Conservation (phyloP, 352 stramenopile species). For the Plasmopara halstedii region DNA sequence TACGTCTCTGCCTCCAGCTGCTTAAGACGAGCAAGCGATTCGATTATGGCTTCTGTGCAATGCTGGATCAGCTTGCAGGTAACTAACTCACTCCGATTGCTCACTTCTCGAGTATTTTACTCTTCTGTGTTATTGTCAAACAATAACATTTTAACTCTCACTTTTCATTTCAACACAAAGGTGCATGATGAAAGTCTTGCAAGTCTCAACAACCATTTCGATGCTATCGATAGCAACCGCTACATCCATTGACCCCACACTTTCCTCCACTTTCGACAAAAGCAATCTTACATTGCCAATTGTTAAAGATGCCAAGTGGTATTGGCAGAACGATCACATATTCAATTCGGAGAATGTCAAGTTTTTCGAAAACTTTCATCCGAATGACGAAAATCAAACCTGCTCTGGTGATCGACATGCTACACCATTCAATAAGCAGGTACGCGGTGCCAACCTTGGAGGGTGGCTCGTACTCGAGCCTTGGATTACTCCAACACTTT, state of each 20-base stretch:
- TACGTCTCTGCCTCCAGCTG: too few species aligned
- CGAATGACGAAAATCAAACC: slow-evolving; percentile 53
- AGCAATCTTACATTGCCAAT: neutral
- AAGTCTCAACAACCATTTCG: slow-evolving; percentile 12
- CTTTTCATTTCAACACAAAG: slow-evolving; percentile 6
- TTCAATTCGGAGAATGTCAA: slow-evolving; percentile 26
- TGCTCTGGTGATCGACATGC: slow-evolving; percentile 60
- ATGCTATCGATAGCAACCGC: slow-evolving; percentile 3
- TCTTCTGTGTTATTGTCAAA: too few species aligned
- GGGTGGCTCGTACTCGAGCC: slow-evolving; percentile 95
- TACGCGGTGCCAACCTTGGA: slow-evolving; percentile 90
- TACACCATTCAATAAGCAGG: slow-evolving; percentile 70
- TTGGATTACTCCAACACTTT: slow-evolving; percentile 93
- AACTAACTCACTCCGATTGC: too few species aligned
- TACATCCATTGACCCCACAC: slow-evolving; percentile 1
- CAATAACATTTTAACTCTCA: slow-evolving; percentile 7
- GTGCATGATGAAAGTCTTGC: slow-evolving; percentile 16
- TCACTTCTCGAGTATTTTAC: too few species aligned
- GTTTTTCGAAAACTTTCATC: slow-evolving; percentile 46
- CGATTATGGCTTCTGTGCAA: neutral
- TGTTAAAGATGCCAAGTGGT: slow-evolving; percentile 50
- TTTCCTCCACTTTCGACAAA: slow-evolving; percentile 6
- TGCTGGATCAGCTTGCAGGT: neutral
- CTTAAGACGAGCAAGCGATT: slow-evolving; percentile 9
- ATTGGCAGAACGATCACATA: slow-evolving; percentile 55